Evolutionary conservation across 1,284 basidiomycete species (phyloP).

Genomic region (Trametes hirsuta): DNA sequence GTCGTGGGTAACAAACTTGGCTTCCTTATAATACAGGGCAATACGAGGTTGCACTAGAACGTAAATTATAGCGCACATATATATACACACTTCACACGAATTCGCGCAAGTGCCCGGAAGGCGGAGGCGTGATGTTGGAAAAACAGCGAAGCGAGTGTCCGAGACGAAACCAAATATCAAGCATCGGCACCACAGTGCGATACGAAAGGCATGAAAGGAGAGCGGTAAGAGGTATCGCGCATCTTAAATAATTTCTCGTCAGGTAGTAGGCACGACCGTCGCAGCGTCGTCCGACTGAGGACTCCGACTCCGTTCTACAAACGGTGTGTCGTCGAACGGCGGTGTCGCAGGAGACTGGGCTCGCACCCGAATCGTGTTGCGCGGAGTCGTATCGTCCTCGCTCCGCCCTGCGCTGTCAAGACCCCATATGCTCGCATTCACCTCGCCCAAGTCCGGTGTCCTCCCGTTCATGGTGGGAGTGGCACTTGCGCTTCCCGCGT

Average conservation of each 20-base stretch:
- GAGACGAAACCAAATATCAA: not conserved
- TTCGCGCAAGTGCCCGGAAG: not conserved
- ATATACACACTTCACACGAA: constrained; percentile 10
- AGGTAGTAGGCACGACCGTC: constrained; percentile 18
- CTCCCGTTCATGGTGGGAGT: constrained; percentile 15
- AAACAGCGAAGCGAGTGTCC: not conserved
- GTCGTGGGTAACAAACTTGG: not conserved
- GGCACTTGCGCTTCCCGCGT: not conserved
- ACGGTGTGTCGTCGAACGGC: constrained; percentile 18
- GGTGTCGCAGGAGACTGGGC: constrained; percentile 35
- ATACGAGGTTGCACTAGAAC: constrained; percentile 12
- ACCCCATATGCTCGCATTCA: constrained; percentile 16
- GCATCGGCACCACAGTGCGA: not conserved
- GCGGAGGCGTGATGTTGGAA: not conserved
- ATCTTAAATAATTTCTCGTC: not conserved
- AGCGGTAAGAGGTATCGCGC: not conserved
- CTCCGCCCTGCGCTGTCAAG: constrained; percentile 28
- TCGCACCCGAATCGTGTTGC: constrained; percentile 45
- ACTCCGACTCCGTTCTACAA: constrained; percentile 34
- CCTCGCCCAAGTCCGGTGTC: constrained; percentile 39
- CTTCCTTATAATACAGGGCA: not conserved
- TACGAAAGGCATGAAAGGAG: not conserved
- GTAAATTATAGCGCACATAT: constrained; percentile 22
- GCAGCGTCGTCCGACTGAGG: constrained; percentile 35
- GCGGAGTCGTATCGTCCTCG: constrained; percentile 50